Percentiles rank a stretch among this genome's conserved stretches.
These are phyloP conservation scores for Berberis vulgaris DNA, from an alignment of 164 flowering plant genomes.

Conservation along the genomic window DNA sequence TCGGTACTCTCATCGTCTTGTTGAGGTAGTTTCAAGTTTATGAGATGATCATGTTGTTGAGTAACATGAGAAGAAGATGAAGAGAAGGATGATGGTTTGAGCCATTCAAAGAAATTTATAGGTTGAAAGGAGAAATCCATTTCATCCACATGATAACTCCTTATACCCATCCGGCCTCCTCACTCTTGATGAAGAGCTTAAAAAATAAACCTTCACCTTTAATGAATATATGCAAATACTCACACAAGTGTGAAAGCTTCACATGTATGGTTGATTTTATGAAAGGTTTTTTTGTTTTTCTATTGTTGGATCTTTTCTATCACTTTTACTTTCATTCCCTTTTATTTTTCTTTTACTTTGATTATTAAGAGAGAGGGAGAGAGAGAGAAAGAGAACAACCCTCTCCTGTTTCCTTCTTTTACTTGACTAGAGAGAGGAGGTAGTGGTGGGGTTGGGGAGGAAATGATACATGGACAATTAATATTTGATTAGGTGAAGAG, in stretches of 20 bases:
- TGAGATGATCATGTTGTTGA: conserved; percentile 8
- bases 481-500: no score
- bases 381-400: background rate
- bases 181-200: background rate
- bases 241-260: conserved; percentile 29
- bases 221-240: conserved; percentile 25
- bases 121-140: conserved; percentile 30
- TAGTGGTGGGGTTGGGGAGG: no score
- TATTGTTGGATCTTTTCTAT: background rate
- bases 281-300: conserved; percentile 25
- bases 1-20: conserved; percentile 6
- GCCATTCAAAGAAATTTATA: conserved; percentile 76
- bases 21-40: conserved; percentile 16
- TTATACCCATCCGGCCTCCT: conserved; percentile 25
- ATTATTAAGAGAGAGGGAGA: background rate
- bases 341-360: background rate
- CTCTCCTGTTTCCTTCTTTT: no score
- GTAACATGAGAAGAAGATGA: conserved; percentile 11
- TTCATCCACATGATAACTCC: conserved; percentile 25
- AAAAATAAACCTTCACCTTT: conserved; percentile 11
- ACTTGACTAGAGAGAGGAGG: no score
- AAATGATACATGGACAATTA: no score
- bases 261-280: conserved; percentile 19
- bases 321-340: background rate
- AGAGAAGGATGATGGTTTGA: conserved; percentile 38